Evolutionary conservation across 306 rosid species (phyloP).

Genomic region (Myrica gale): DNA sequence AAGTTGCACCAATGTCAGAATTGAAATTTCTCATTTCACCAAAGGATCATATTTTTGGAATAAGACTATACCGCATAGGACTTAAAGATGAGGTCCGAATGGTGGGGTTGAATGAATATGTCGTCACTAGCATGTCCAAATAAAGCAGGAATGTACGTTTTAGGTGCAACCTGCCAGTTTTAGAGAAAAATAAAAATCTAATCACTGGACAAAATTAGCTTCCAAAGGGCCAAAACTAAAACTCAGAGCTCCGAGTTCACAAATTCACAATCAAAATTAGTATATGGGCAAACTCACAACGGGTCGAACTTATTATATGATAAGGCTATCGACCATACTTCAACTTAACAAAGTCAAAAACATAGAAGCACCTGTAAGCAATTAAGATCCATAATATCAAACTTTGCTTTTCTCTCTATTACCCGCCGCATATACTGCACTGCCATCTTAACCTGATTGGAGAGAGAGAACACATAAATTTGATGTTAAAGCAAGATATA

Average conservation of each 20-base stretch:
- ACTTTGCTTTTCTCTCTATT: slow-evolving; percentile 91
- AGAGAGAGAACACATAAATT: slow-evolving; percentile 17
- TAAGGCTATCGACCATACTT: slow-evolving; percentile 16
- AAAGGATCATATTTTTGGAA: slow-evolving; percentile 17
- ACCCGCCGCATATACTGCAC: slow-evolving; percentile 94
- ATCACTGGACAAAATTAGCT: slow-evolving; percentile 21
- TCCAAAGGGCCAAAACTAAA: not conserved
- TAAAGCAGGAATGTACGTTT: slow-evolving; percentile 85
- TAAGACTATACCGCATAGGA: slow-evolving; percentile 59
- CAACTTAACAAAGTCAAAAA: slow-evolving; percentile 6
- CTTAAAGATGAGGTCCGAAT: slow-evolving; percentile 66
- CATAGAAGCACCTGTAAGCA: slow-evolving; percentile 69
- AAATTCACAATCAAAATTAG: not conserved
- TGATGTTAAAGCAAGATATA: slow-evolving; percentile 19
- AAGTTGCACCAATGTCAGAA: slow-evolving; percentile 12
- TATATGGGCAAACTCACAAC: not conserved
- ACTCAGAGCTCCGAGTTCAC: not conserved
- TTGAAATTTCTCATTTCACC: not conserved
- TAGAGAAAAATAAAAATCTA: slow-evolving; percentile 28
- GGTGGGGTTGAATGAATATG: slow-evolving; percentile 76
- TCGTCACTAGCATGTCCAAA: slow-evolving; percentile 89
- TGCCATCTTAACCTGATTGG: slow-evolving; percentile 79
- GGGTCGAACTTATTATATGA: not conserved
- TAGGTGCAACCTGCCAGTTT: slow-evolving; percentile 65
- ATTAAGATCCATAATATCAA: slow-evolving; percentile 89